Percentiles rank a stretch among this genome's conserved stretches.
Evolutionary conservation across 2,329 filamentous ascomycete species (phyloP).

Genomic region (Dactylonectria estremocensis): DNA sequence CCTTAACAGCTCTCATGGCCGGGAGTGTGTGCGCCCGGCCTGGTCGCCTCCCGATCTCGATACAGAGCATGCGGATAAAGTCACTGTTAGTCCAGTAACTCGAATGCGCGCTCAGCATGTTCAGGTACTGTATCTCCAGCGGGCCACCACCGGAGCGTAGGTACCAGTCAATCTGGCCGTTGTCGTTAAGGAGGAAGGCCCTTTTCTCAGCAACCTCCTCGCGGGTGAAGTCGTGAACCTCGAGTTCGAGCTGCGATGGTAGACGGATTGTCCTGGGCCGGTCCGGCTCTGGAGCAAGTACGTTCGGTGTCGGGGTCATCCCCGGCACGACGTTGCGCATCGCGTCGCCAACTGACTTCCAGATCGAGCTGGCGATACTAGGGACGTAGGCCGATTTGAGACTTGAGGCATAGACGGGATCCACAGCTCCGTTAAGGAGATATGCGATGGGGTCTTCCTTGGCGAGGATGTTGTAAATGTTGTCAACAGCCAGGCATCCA

Average conservation of each 20-base stretch:
- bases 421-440: constrained; percentile 90
- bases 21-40: constrained; percentile 74
- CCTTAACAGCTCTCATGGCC: constrained; percentile 72
- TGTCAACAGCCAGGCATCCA: constrained; percentile 94
- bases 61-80: constrained; percentile 90
- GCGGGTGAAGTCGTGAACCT: constrained; percentile 93
- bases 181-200: constrained; percentile 91
- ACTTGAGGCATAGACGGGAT: constrained; percentile 82
- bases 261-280: constrained; percentile 63
- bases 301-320: constrained; percentile 52
- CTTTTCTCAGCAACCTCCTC: constrained; percentile 94
- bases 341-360: constrained; percentile 75
- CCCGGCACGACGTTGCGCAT: constrained; percentile 75
- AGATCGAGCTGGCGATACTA: constrained; percentile 75
- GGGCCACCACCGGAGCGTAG: constrained; percentile 87
- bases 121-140: constrained; percentile 94
- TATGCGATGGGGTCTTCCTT: constrained; percentile 86
- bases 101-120: constrained; percentile 96
- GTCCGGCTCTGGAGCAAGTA: constrained; percentile 50
- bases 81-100: constrained; percentile 93
- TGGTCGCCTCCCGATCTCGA: constrained; percentile 84
- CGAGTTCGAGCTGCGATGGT: constrained; percentile 84
- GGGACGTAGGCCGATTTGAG: constrained; percentile 87
- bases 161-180: constrained; percentile 95
- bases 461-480: constrained; percentile 92